Evolutionary conservation across 1,284 basidiomycete genomes (phyloP), one percentile per base, ranked within the genome.

Genomic region (Puccinia sorghi): DNA sequence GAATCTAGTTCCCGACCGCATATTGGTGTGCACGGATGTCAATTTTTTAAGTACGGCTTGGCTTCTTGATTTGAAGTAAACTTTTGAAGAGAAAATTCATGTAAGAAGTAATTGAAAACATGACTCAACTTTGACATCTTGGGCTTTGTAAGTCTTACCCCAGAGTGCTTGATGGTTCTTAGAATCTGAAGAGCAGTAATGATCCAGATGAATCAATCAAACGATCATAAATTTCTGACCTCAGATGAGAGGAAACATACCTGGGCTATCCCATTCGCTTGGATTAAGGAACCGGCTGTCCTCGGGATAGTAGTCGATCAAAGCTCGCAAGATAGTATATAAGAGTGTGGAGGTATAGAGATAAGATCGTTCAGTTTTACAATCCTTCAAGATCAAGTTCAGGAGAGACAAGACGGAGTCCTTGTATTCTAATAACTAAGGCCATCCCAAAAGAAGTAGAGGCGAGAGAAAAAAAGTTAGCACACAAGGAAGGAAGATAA

Each of bases 321-420:
- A 84, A 0, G 92, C 91, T 82, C 90, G 88, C 75, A 98, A 85
- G 17, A 94, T 86, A 70, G 93, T 90, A 61, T 91, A 90, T 69
- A 97, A 87, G 70, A 98, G 86, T 67, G 91, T 89, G 3, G 92
- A 93, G 2, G 91, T 90, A 79, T 92, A 90, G 37, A 89, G 90
- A 85, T 93, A 99, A 20, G 93, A 93, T 80, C 94, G 89, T 86
- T 99, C 96, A 81, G 90, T 92, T 86, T 92, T 91, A 50, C 93
- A 92, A 82, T 90, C 90, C 61, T 92, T 90, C 46, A 92, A 87
- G 56, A 97, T 88, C 70, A 91, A 85, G 2, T 86, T 85, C 46
- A 97, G 83, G 7, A 98, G 86, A 17, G 88, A 87, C 27, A 97
- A 81, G 61, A 97, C 86, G 43, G 90, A 87, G 9, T 88, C 85